These are phyloP conservation scores for Antitrichia curtipendula DNA, from an alignment of 225 moss, liverwort and hornwort genomes.

Conservation along the genomic window DNA sequence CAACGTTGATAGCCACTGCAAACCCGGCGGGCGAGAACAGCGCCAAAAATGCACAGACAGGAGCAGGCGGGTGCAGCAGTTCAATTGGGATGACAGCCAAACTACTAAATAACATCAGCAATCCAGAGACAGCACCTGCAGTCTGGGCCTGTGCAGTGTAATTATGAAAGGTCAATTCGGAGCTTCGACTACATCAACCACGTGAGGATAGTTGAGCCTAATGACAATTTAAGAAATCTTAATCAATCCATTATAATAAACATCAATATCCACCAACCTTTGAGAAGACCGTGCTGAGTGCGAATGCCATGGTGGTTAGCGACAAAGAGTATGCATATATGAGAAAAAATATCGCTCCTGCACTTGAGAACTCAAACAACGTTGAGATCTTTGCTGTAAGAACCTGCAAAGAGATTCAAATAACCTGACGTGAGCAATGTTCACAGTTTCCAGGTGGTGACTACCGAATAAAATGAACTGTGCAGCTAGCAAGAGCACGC, in stretches of 20 bases:
- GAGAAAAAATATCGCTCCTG: conserved; percentile 49
- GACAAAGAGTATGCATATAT: conserved; percentile 71
- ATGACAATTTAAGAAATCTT: background rate
- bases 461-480: background rate
- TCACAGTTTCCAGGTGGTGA: background rate
- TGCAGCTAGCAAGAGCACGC: background rate
- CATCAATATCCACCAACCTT: conserved; percentile 37
- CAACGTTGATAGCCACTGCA: conserved; percentile 65
- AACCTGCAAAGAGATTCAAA: conserved; percentile 34
- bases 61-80: conserved; percentile 55
- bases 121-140: conserved; percentile 60
- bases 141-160: conserved; percentile 30
- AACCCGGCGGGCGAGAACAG: conserved; percentile 75
- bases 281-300: conserved; percentile 68
- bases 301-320: conserved; percentile 78
- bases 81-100: conserved; percentile 82
- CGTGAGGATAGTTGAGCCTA: background rate
- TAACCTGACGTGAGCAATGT: background rate
- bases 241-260: background rate
- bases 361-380: conserved; percentile 55
- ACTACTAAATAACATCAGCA: conserved; percentile 67
- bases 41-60: conserved; percentile 62
- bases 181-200: background rate
- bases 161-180: background rate
- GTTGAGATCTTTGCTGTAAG: conserved; percentile 48